These are phyloP conservation scores for Cystobasidium tubakii DNA, from an alignment of 768 basidiomycete genomes.

Conservation along the genomic window DNA sequence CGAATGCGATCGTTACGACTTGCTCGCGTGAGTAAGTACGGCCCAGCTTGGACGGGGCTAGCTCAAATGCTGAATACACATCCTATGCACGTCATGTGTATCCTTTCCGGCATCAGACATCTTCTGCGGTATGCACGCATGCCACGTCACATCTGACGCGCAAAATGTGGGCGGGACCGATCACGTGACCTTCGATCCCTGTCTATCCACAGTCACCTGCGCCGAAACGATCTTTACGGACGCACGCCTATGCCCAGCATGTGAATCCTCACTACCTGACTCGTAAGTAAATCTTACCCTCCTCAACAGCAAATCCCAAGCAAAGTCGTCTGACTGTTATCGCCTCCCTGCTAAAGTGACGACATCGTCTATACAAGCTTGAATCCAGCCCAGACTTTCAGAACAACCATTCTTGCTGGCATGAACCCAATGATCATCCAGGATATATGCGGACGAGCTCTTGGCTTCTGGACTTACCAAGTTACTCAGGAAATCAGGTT, in stretches of 20 bases:
- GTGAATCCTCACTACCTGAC: conserved; percentile 42
- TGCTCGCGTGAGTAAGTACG: conserved; percentile 26
- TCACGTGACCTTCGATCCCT: conserved; percentile 2
- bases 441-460: conserved; percentile 43
- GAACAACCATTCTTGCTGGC: conserved; percentile 43
- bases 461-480: conserved; percentile 40
- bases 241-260: conserved; percentile 43
- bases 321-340: too few species aligned
- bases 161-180: background rate
- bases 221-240: conserved; percentile 44
- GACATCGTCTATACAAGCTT: conserved; percentile 39
- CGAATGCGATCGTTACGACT: conserved; percentile 30
- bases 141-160: background rate
- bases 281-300: conserved; percentile 31
- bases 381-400: conserved; percentile 45
- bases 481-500: conserved; percentile 39
- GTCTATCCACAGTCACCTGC: conserved; percentile 40
- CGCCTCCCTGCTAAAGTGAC: conserved; percentile 26
- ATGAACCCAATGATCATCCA: conserved; percentile 40
- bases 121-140: conserved; percentile 38
- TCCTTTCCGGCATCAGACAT: conserved; percentile 28
- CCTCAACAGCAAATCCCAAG: too few species aligned
- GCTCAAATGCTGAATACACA: too few species aligned
- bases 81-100: background rate
- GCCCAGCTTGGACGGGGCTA: too few species aligned